Evolutionary conservation across 2,329 filamentous ascomycete genomes (phyloP), one percentile per base, ranked within the genome.

Genomic region (Fusarium penzigii): DNA sequence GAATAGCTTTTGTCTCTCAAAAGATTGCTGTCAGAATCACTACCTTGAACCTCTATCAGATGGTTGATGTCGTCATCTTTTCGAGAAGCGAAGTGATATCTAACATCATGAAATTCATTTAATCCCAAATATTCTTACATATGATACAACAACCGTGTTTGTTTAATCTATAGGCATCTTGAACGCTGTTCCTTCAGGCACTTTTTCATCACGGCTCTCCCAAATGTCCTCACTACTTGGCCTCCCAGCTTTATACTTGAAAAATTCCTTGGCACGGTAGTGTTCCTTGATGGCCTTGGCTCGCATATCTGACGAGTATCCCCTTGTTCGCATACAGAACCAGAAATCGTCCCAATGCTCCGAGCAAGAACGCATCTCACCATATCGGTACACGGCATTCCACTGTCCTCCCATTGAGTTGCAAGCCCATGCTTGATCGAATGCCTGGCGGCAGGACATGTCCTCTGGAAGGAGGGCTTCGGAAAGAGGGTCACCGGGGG

Each of bases 361-460:
- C 56, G 79, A 84, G 78, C 94, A 99, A 4, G 83, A 80, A 42
- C 87, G 84, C 65, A 96, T 76, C 40, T 79, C 76, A 56, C 94
- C 94, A 68, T 91, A 87, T 39, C 94, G 88, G 78, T 97, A 99
- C 38, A 97, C 82, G 65, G 91, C 86, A 65, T 89, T 92, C 79
- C 92, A 96, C 71, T 97, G 92, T 1, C 93, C 92, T 48, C 91
- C 92, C 9, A 96, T 79, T 0, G 88, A 91, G 69, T 94, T 90
- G 81, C 94, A 99, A 78, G 93, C 90, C 82, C 93, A 97, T 53
- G 93, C 92, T 58, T 85, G 82, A 76, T 99, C 94, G 75, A 99
- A 97, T 63, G 92, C 88, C 55, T 87, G 81, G 46, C 90, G 88
- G 78, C 94, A 97, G 66, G 88, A 92, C 87, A 97, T 94, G 47